phyloP scores from a whole-genome alignment of 805 yeast species.

The Ogataea pini region DNA sequence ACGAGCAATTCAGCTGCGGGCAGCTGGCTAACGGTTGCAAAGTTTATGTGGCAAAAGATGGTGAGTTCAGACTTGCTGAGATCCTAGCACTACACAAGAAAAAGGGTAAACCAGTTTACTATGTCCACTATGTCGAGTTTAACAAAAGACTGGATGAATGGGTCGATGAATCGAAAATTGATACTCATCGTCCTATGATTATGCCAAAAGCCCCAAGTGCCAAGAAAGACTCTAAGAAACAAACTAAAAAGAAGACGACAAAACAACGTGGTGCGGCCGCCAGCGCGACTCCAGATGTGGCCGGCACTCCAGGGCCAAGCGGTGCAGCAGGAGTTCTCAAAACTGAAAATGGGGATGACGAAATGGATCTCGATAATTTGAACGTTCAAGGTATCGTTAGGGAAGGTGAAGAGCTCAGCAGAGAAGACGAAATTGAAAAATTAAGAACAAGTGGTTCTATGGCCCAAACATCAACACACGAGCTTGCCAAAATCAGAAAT shows the following conservation, averaged over 20 bases:
- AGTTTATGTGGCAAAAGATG: constrained; percentile 79
- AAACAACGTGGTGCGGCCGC: constrained; percentile 7
- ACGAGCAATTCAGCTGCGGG: constrained; percentile 37
- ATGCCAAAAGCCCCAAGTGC: constrained; percentile 60
- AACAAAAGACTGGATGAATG: constrained; percentile 97
- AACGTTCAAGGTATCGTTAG: constrained; percentile 76
- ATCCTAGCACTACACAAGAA: constrained; percentile 73
- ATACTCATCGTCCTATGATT: constrained; percentile 66
- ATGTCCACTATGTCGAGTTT: constrained; percentile 92
- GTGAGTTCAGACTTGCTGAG: constrained; percentile 79
- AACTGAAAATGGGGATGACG: constrained; percentile 46
- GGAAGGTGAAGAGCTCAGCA: constrained; percentile 68
- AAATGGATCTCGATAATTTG: constrained; percentile 80
- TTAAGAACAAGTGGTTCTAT: constrained; percentile 94
- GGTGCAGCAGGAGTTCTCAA: constrained; percentile 12
- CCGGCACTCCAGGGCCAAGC: neutral
- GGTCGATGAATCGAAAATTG: constrained; percentile 74
- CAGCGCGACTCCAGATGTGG: constrained; percentile 26
- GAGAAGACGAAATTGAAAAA: constrained; percentile 92
- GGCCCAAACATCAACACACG: constrained; percentile 82
- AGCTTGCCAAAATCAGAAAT: constrained; percentile 89
- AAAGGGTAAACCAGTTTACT: constrained; percentile 77
- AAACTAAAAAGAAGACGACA: constrained; percentile 34
- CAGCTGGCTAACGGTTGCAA: constrained; percentile 77
- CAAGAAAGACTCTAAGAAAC: constrained; percentile 24